Conservation (phyloP, 257 asterid species). For the Apocynum venetum region DNA sequence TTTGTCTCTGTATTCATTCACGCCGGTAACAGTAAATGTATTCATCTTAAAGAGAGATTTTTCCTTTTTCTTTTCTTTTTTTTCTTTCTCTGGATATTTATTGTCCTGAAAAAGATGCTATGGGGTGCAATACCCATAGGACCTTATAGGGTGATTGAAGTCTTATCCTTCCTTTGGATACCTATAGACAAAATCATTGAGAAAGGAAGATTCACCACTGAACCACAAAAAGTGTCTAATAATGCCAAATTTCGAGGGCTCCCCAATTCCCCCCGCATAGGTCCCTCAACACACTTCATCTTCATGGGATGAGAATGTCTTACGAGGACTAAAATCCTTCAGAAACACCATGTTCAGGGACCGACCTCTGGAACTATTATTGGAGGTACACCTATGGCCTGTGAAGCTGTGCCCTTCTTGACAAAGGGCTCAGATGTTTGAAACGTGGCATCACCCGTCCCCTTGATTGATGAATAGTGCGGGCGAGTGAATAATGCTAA, state of each 20-base stretch:
- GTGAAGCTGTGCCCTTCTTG: background rate
- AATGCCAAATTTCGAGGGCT: background rate
- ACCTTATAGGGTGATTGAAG: background rate
- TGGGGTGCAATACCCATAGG: background rate
- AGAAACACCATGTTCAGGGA: background rate
- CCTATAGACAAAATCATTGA: slow-evolving; percentile 4
- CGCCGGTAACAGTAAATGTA: background rate
- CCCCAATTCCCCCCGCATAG: slow-evolving; percentile 6
- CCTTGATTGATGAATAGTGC: background rate
- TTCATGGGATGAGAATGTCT: background rate
- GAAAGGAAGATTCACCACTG: slow-evolving; percentile 13
- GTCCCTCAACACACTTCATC: slow-evolving; percentile 5
- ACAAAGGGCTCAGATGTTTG: background rate
- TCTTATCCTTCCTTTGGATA: slow-evolving; percentile 13
- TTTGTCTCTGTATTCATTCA: background rate
- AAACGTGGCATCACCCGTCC: background rate
- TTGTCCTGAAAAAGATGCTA: slow-evolving; percentile 1
- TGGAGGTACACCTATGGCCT: background rate
- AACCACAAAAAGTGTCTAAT: background rate
- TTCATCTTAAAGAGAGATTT: background rate
- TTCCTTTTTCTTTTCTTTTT: too few relatives aligned
- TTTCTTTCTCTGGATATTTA: too few relatives aligned
- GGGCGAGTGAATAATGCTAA: background rate
- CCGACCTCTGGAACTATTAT: background rate
- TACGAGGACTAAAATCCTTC: background rate